Base-by-base conservation (phyloP, 345 rosid genomes). In the Hibiscus mutabilis region DNA sequence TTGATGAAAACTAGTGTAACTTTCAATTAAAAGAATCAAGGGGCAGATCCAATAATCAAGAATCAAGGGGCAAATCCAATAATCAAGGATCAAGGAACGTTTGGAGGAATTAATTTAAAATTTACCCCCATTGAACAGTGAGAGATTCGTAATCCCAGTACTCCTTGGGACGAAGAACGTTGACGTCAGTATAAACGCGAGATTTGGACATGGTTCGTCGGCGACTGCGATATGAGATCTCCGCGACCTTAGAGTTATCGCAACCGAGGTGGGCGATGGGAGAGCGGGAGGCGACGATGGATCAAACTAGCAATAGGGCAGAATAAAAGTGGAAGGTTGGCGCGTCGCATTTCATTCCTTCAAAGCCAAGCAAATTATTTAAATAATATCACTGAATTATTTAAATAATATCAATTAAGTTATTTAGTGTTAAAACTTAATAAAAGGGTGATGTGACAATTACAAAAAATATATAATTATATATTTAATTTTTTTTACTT, bases 91-190 rank as follows among this genome's bases (percentile, higher is more conserved):
- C 58, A 67, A 46, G 4, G 25, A 47, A 47, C 0, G 19, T 8
- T 47, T 25, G 0, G 42, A 66, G 57, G 24, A 66, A 47, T 25
- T 66, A 66, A 25, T 15, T 49, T 0, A 6, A 59, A 64, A 74
- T 3, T 15, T 70, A 70, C 74, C 74, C 74, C 98, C 99, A 89
- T 57, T 84, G 88, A 77, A 87, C 91, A 62, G 77, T 83, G 33
- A 87, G 87, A 12, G 93, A 84, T 76, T 90, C 91, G 72, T 90
- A 90, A 84, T 94, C 97, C 97, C 96, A 94, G 61, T 94, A 94
- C 21, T 94, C 97, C 80, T 92, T 92, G 52, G 97, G 90, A n/a
- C 97, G 88, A 29, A 89, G 49, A 68, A 90, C 93, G 80, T 95
- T 95, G 18, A 95, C 85, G 46, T 92, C 97, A 7, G 92, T 31